A percentile compares a stretch with the other conserved stretches of the same genome.
These are phyloP conservation scores for Cordyceps cicadae DNA, from an alignment of 2,329 filamentous ascomycete genomes.

Conservation along the genomic window DNA sequence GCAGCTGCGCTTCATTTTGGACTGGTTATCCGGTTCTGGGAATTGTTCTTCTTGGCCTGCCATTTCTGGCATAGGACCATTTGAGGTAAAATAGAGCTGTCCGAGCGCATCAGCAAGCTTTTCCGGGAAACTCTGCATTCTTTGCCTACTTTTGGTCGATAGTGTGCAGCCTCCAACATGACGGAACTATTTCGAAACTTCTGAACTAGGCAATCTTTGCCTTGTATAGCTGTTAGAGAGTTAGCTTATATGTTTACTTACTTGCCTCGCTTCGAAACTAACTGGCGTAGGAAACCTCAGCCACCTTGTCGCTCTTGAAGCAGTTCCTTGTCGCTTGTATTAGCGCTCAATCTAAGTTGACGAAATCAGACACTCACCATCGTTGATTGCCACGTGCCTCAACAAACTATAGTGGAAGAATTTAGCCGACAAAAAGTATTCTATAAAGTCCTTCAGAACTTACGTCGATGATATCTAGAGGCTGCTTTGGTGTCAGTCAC, in stretches of 20 bases:
- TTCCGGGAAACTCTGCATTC: background rate
- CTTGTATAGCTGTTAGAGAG: slow-evolving; percentile 65
- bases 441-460: slow-evolving; percentile 20
- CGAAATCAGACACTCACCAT: slow-evolving; percentile 40
- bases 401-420: slow-evolving; percentile 52
- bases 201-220: slow-evolving; percentile 79
- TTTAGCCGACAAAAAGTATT: background rate
- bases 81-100: slow-evolving; percentile 46
- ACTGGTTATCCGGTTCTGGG: slow-evolving; percentile 71
- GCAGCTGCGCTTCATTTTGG: slow-evolving; percentile 79
- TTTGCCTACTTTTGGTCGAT: slow-evolving; percentile 66
- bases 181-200: slow-evolving; percentile 97
- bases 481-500: slow-evolving; percentile 39
- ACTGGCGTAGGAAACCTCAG: slow-evolving; percentile 95
- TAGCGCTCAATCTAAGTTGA: background rate
- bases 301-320: slow-evolving; percentile 75
- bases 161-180: slow-evolving; percentile 76
- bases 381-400: slow-evolving; percentile 60
- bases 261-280: slow-evolving; percentile 27
- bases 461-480: slow-evolving; percentile 65
- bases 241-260: slow-evolving; percentile 16
- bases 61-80: slow-evolving; percentile 38
- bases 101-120: background rate
- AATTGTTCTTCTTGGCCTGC: slow-evolving; percentile 68
- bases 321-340: slow-evolving; percentile 51